Conservation (phyloP, 495 filamentous ascomycete species). For the Neurospora sp. region DNA sequence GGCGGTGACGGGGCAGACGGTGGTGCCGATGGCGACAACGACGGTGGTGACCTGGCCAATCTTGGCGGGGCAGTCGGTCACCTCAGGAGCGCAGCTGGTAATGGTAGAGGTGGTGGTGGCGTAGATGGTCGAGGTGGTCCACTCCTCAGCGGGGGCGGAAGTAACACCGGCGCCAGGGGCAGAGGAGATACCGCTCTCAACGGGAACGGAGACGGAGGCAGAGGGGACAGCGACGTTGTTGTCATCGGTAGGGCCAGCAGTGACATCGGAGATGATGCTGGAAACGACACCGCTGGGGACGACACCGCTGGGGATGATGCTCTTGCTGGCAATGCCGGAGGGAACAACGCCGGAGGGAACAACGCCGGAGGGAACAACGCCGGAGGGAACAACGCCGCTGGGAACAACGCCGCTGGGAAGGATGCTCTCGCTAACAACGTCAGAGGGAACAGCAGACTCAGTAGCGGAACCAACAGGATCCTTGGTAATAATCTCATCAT, state of each 20-base stretch:
- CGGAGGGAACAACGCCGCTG: too few relatives aligned
- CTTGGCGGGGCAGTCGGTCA: slow-evolving; percentile 43
- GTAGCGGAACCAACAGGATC: background rate
- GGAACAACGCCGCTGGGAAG: too few relatives aligned
- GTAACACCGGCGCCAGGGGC: background rate
- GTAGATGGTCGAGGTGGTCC: slow-evolving; percentile 31
- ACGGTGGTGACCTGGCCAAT: slow-evolving; percentile 26
- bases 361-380: background rate
- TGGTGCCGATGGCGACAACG: slow-evolving; percentile 29
- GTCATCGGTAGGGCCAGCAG: background rate
- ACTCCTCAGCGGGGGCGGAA: slow-evolving; percentile 4
- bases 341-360: too few relatives aligned
- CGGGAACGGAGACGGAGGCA: background rate
- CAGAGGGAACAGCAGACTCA: background rate
- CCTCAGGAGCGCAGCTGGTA: slow-evolving; percentile 47
- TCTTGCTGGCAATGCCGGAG: too few relatives aligned
- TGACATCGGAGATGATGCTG: background rate
- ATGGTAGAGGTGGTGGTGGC: slow-evolving; percentile 45
- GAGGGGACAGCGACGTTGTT: background rate
- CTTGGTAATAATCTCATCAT: slow-evolving; percentile 4
- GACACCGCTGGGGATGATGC: background rate
- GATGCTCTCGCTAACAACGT: too few relatives aligned
- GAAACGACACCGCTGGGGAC: background rate
- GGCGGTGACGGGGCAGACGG: slow-evolving; percentile 33
- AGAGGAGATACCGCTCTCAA: slow-evolving; percentile 1